These are phyloP conservation scores for Camellia oleifera DNA, from an alignment of 179 eudicot species.

Conservation along the genomic window DNA sequence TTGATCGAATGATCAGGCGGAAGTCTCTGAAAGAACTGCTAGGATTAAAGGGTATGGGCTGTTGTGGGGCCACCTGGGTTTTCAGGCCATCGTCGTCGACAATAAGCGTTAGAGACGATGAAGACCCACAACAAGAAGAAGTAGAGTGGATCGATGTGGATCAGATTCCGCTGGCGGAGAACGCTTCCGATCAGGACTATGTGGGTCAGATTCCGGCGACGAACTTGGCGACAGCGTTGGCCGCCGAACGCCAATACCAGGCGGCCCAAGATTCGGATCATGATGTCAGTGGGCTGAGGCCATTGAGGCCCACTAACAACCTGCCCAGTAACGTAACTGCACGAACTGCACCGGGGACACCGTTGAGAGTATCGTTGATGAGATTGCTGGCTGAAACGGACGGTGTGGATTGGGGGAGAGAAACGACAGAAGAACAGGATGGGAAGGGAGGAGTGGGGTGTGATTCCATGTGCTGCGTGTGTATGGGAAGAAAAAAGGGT, in stretches of 20 bases:
- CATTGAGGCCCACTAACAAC: not conserved
- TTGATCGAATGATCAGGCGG: constrained; percentile 20
- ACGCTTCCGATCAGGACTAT: not conserved
- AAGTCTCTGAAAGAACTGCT: constrained; percentile 33
- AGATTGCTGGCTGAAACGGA: constrained; percentile 12
- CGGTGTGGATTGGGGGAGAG: not conserved
- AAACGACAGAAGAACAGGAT: constrained; percentile 28
- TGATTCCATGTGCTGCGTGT: too few relatives aligned
- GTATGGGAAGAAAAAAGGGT: too few relatives aligned
- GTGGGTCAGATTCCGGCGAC: constrained; percentile 8
- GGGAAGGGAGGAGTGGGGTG: constrained; percentile 10
- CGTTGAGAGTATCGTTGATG: constrained; percentile 45
- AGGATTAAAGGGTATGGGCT: constrained; percentile 28
- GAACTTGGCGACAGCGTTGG: constrained; percentile 35
- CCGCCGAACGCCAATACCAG: constrained; percentile 27
- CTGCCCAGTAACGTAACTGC: not conserved
- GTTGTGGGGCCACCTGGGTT: constrained; percentile 27
- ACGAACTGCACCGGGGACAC: constrained; percentile 17
- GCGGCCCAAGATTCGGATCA: constrained; percentile 12
- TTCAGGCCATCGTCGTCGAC: not conserved
- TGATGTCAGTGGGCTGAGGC: not conserved
- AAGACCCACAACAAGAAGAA: not conserved
- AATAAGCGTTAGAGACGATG: not conserved
- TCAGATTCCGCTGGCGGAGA: not conserved
- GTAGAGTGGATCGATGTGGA: not conserved